Base-by-base conservation (phyloP, 352 stramenopile genomes). In the Phytophthora foliorum region DNA sequence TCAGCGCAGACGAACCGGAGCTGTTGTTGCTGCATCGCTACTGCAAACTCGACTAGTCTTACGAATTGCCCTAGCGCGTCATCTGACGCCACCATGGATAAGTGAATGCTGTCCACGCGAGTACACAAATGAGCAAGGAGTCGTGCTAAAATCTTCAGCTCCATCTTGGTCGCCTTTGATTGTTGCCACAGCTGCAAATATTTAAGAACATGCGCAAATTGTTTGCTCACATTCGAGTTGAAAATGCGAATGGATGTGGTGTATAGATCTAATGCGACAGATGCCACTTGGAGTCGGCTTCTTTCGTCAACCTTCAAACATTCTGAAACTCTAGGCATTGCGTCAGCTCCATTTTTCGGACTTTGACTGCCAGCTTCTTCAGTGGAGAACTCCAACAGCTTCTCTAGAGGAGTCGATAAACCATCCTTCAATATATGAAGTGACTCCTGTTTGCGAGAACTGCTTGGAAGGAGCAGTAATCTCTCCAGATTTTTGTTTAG, bases 191-290 rank as follows among this genome's bases (percentile, higher is more conserved):
- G n/a, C 19, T 72, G 49, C 48, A 88, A 64, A 63, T 83, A 79
- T 36, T 72, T 75, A 1, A 88, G 64, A 51, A 81, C 66, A 44
- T 80, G 67, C 2, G 63, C 60, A 32, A 88, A 70, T 10, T 88
- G 80, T 19, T 88, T 74, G 24, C 50, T 70, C 21, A 86, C 70
- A n/a, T 86, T 64, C 8, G 78, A 71, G 31, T 88, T 70, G 27
- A 83, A 83, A 50, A 86, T 75, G 31, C 67, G 74, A 57, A 78
- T 86, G 9, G 78, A 86, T 16, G 78, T 83, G 7, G 75, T 82
- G 53, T 88, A 83, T 31, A 88, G 42, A 72, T 88, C 78, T 42
- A 88, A 39, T 6, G 77, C 73, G 34, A 69, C 73, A 1, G 79
- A 81, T 32, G 71, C 69, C 16, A 86, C 52, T 44, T 63, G 62